These are phyloP conservation scores for Pythium sp. DNA, from an alignment of 352 stramenopile species.

Conservation along the genomic window DNA sequence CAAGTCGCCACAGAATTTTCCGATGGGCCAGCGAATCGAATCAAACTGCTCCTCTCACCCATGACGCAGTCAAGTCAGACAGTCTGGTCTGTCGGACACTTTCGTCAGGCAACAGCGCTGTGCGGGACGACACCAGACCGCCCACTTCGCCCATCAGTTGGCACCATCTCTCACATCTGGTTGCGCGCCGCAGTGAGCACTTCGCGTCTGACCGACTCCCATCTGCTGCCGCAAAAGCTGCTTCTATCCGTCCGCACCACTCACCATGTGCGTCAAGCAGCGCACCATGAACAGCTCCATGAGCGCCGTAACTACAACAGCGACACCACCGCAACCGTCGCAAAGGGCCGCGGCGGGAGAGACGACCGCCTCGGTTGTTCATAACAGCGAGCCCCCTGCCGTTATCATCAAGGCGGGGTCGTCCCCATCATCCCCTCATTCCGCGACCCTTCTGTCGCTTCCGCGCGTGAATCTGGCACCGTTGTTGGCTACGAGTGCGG, in stretches of 20 bases:
- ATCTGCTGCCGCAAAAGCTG: neutral
- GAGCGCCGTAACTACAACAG: neutral
- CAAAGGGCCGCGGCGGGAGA: constrained; percentile 3
- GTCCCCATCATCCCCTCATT: constrained; percentile 9
- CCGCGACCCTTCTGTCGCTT: constrained; percentile 3
- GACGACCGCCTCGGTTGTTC: neutral
- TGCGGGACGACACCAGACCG: neutral
- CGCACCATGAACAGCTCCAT: neutral
- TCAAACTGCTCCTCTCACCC: neutral
- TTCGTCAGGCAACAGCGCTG: neutral
- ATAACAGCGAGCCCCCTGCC: neutral
- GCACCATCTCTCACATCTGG: constrained; percentile 1
- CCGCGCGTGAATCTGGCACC: constrained; percentile 21
- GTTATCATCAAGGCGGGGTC: neutral
- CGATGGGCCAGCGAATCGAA: neutral
- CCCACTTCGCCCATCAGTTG: neutral
- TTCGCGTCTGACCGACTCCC: neutral
- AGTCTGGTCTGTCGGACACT: neutral
- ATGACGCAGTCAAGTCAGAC: constrained; percentile 4
- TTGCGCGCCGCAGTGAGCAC: neutral
- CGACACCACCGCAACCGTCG: neutral
- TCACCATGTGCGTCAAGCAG: constrained; percentile 6
- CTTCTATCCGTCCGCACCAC: neutral
- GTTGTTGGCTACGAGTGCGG: constrained; percentile 4
- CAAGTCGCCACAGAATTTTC: neutral